A percentile compares a stretch with the other conserved stretches of the same genome.
Conservation (phyloP, 1,139 yeast genomes). For the Yamadazyma diddensiae region DNA sequence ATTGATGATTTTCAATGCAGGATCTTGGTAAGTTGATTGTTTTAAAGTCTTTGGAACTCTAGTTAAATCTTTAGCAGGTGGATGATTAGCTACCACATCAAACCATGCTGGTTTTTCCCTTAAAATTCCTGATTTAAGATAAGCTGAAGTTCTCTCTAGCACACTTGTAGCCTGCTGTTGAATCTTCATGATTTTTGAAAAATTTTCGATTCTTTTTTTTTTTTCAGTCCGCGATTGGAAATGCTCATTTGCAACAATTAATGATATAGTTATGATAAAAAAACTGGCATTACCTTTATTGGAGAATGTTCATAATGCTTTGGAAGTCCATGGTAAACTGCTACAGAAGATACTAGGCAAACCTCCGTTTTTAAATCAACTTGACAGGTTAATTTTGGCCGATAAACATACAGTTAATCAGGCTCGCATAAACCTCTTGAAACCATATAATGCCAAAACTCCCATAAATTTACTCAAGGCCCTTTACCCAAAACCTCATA, state of each 20-base stretch:
- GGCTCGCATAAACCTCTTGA: slow-evolving; percentile 2
- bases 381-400: too few species aligned
- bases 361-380: too few species aligned
- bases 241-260: neutral
- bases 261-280: too few species aligned
- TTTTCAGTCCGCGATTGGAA: neutral
- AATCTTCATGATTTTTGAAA: slow-evolving; percentile 68
- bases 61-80: slow-evolving; percentile 68
- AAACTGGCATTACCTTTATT: slow-evolving; percentile 4
- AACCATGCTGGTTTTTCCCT: slow-evolving; percentile 81
- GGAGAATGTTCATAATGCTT: slow-evolving; percentile 4
- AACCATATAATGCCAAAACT: slow-evolving; percentile 6
- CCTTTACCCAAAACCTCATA: slow-evolving; percentile 7
- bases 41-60: slow-evolving; percentile 39
- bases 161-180: slow-evolving; percentile 69
- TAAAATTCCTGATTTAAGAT: slow-evolving; percentile 62
- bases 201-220: too few species aligned
- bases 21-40: slow-evolving; percentile 18
- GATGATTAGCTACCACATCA: slow-evolving; percentile 74
- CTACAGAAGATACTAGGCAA: slow-evolving; percentile 1
- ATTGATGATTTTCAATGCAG: slow-evolving; percentile 8
- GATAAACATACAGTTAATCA: slow-evolving; percentile 1
- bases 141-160: slow-evolving; percentile 73
- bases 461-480: slow-evolving; percentile 6
- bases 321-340: slow-evolving; percentile 1